Evolutionary conservation across 306 rosid genomes (phyloP).

Genomic region (Ceratonia siliqua): DNA sequence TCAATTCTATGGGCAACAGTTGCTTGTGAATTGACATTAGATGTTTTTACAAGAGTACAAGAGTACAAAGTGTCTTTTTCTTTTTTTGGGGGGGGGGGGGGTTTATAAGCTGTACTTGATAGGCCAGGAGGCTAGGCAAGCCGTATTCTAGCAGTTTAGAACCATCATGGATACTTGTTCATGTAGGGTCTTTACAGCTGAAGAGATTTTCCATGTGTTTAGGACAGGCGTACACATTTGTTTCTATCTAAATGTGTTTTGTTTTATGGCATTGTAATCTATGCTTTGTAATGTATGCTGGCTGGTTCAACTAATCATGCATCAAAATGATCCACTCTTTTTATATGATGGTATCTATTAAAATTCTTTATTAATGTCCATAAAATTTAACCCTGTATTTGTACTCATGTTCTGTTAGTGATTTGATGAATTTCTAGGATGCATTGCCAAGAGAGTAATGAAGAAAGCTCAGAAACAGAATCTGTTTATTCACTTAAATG

Average conservation of each 20-base stretch:
- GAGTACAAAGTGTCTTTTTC: not conserved
- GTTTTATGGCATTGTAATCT: not conserved
- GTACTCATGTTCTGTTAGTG: conserved; percentile 34
- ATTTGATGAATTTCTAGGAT: conserved; percentile 58
- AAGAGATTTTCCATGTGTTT: not conserved
- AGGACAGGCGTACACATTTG: not conserved
- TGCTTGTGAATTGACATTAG: not conserved
- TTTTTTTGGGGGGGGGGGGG: not conserved
- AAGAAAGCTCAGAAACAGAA: conserved; percentile 97
- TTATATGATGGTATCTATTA: not conserved
- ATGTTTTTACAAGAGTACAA: not conserved
- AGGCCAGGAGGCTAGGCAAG: not conserved
- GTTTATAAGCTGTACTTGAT: not conserved
- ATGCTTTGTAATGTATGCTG: conserved; percentile 21
- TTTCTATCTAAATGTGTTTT: not conserved
- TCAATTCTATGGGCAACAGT: not conserved
- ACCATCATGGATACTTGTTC: not conserved
- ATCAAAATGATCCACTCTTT: conserved; percentile 7
- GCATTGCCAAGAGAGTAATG: conserved; percentile 92
- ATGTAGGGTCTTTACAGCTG: not conserved
- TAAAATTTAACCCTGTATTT: conserved; percentile 12
- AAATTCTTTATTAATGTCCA: conserved; percentile 9
- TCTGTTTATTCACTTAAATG: conserved; percentile 95
- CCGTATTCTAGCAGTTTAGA: not conserved
- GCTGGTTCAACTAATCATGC: conserved; percentile 15